phyloP scores from a whole-genome alignment of 1,284 basidiomycete species.

The Puccinia polysora region DNA sequence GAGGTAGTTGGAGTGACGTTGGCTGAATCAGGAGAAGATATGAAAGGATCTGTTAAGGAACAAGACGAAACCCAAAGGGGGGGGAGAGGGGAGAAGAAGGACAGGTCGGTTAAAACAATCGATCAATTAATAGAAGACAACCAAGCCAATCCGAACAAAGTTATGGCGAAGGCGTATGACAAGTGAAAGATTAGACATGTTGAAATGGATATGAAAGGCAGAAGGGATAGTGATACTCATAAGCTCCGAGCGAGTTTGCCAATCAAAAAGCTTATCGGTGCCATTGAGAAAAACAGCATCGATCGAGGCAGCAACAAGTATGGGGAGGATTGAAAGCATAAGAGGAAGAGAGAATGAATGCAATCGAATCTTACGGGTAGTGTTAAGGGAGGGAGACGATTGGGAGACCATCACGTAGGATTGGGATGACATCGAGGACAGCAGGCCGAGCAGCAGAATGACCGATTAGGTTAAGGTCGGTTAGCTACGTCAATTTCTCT shows the following conservation, averaged over 20 bases:
- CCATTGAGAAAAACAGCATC: neutral
- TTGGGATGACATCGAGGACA: constrained; percentile 22
- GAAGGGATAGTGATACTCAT: neutral
- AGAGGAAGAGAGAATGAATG: neutral
- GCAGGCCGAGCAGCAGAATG: too few relatives aligned
- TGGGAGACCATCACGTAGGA: constrained; percentile 34
- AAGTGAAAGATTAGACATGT: neutral
- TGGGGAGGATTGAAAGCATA: neutral
- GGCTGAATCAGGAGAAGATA: constrained; percentile 27
- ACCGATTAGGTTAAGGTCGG: too few relatives aligned
- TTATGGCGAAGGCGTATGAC: neutral
- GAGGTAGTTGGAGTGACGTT: constrained; percentile 1
- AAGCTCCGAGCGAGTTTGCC: neutral
- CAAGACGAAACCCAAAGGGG: neutral
- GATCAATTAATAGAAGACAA: too few relatives aligned
- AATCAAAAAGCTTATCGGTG: neutral
- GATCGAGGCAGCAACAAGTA: neutral
- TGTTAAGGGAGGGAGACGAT: constrained; percentile 26
- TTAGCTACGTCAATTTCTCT: too few relatives aligned
- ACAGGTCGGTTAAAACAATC: neutral
- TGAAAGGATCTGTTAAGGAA: constrained; percentile 25
- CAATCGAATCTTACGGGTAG: constrained; percentile 23
- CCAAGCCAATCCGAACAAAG: too few relatives aligned
- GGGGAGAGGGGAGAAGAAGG: neutral
- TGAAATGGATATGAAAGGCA: neutral